These are phyloP conservation scores for Puccinia brachypodii DNA, from an alignment of 1,284 basidiomycete species.

Conservation along the genomic window DNA sequence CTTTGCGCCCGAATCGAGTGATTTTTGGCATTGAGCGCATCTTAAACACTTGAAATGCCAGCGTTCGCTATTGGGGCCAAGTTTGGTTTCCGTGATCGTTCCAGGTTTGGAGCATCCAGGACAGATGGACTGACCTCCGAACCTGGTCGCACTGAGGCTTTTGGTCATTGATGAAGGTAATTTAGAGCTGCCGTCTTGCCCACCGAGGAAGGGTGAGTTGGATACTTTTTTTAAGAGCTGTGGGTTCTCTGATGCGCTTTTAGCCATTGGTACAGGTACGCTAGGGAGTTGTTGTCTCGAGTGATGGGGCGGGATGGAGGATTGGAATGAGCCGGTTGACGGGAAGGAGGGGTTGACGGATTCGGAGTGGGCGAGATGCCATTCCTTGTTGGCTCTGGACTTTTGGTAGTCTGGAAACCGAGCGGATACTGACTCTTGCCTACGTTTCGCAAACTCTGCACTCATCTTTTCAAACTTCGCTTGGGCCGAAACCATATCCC, in stretches of 20 bases:
- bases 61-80: conserved; percentile 27
- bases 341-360: conserved; percentile 34
- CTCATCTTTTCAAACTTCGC: conserved; percentile 13
- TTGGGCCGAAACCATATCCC: conserved; percentile 27
- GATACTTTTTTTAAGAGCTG: conserved; percentile 36
- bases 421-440: not conserved
- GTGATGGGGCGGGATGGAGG: not conserved
- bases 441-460: not conserved
- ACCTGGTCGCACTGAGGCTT: not conserved
- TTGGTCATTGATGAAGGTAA: not conserved
- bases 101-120: conserved; percentile 42
- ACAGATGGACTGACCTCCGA: conserved; percentile 43
- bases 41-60: conserved; percentile 43
- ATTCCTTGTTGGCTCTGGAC: conserved; percentile 6
- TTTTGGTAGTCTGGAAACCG: conserved; percentile 10
- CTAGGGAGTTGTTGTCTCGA: not conserved
- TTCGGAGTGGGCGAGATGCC: conserved; percentile 7
- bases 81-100: conserved; percentile 41
- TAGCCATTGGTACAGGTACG: not conserved
- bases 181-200: not conserved
- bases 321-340: conserved; percentile 1
- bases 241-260: conserved; percentile 14
- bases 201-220: conserved; percentile 25
- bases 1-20: conserved; percentile 36
- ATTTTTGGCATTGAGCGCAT: conserved; percentile 40